Base-by-base conservation (phyloP, 1,139 yeast genomes). In the Suhomyces terraborum region DNA sequence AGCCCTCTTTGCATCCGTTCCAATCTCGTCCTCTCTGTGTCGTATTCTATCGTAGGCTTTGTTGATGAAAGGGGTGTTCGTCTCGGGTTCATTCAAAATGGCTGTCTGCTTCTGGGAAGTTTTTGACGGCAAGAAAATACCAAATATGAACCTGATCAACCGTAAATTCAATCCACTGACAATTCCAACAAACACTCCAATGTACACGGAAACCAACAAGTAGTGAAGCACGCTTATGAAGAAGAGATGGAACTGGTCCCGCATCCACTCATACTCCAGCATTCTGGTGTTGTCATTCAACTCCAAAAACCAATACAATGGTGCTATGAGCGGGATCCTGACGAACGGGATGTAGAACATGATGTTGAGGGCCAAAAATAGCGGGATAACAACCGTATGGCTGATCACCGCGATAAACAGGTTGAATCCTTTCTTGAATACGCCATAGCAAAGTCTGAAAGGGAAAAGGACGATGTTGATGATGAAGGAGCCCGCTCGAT, bases 291-390 rank as follows among this genome's bases (percentile, higher is more conserved):
- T 18, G 13, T 45, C 49, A 4, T 46, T 37, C 32, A 50, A 42
- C 26, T 46, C 49, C 14, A 51, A 43, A 5, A 51, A 14, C 42
- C 51, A 51, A 21, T 25, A 29, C 26, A 50, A 24, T 7, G 54
- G 54, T 4, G 32, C 45, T 6, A 43, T 30, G 5, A 51, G 29
- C 2, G 55, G 55, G 18, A 50, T 39, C 32, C 33, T 35, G 18
- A 51, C 24, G 20, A 51, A 48, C 12, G 52, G 49, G 6, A 48
- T 47, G 32, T 50, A 51, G 7, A 51, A 29, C 34, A 46, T 35
- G 10, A 51, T 46, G 22, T 43, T 36, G 22, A 50, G 22, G 26
- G 48, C 40, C 4, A 50, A 40, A 18, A 35, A 17, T 3, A 45
- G 6, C 4, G 55, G 55, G 13, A 36, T 38, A 35, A 47, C 36